These are phyloP conservation scores for Trametes polyzona DNA, from an alignment of 1,284 basidiomycete genomes.

Conservation along the genomic window DNA sequence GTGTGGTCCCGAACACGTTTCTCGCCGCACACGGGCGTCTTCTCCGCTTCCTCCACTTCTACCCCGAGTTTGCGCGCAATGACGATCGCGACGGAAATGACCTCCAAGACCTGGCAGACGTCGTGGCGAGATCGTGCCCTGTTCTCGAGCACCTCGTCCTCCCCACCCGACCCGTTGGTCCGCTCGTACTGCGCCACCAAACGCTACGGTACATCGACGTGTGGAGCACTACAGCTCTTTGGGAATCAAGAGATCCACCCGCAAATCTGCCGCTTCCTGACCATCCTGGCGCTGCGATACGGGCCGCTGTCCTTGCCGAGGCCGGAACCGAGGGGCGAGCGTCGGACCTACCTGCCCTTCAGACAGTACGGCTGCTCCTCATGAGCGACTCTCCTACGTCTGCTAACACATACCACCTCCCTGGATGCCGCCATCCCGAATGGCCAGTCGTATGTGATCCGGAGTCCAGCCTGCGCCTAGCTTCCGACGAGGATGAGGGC, in stretches of 20 bases:
- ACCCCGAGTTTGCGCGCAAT: background rate
- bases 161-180: background rate
- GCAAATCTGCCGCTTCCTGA: background rate
- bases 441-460: too few relatives aligned
- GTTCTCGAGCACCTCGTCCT: background rate
- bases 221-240: background rate
- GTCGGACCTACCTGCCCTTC: background rate
- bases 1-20: background rate
- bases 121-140: background rate
- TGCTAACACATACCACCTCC: background rate
- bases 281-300: background rate
- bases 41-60: background rate
- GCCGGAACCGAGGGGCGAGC: background rate
- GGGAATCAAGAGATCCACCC: background rate
- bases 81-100: too few relatives aligned
- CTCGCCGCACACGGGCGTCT: background rate
- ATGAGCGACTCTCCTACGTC: background rate
- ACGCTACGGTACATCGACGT: background rate
- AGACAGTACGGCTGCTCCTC: background rate
- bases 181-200: background rate
- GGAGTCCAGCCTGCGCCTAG: background rate
- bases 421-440: too few relatives aligned
- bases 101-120: too few relatives aligned
- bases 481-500: background rate
- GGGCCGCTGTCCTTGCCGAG: background rate